Evolutionary conservation across 257 asterid genomes (phyloP).

Genomic region (Petrea volubilis): DNA sequence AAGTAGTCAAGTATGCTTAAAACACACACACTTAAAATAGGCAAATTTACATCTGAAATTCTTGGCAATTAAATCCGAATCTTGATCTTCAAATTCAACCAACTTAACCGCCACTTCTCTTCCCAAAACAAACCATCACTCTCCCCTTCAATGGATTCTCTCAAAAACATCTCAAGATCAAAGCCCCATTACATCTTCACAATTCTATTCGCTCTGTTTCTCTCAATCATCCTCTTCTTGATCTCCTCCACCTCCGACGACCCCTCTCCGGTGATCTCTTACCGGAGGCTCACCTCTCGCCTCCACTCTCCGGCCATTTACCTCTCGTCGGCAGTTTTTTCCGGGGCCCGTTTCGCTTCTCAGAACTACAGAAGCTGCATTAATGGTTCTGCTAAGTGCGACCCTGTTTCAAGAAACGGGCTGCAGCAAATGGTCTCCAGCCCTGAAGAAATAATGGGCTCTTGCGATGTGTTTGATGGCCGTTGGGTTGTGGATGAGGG

Average conservation of each 20-base stretch:
- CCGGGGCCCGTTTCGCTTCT: conserved; percentile 20
- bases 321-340: conserved; percentile 16
- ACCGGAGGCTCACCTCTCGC: conserved; percentile 22
- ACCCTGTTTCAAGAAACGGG: conserved; percentile 11
- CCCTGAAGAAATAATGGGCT: background rate
- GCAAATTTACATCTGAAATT: too few species aligned
- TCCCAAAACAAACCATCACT: conserved; percentile 16
- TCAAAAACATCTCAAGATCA: conserved; percentile 39
- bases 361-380: background rate
- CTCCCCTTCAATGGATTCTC: conserved; percentile 34
- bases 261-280: conserved; percentile 31
- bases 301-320: conserved; percentile 24
- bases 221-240: conserved; percentile 36
- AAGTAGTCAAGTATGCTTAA: too few species aligned
- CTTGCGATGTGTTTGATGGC: conserved; percentile 60
- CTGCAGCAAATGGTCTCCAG: too few species aligned
- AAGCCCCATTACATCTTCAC: conserved; percentile 35
- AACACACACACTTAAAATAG: too few species aligned
- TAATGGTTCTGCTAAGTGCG: too few species aligned
- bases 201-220: conserved; percentile 28
- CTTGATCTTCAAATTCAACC: conserved; percentile 14
- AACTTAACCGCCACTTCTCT: conserved; percentile 27
- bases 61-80: too few species aligned
- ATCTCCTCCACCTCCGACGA: conserved; percentile 22
- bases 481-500: conserved; percentile 43